A percentile compares a stretch with the other conserved stretches of the same genome.
Evolutionary conservation across 257 asterid genomes (phyloP).

Genomic region (Petunia secreta): DNA sequence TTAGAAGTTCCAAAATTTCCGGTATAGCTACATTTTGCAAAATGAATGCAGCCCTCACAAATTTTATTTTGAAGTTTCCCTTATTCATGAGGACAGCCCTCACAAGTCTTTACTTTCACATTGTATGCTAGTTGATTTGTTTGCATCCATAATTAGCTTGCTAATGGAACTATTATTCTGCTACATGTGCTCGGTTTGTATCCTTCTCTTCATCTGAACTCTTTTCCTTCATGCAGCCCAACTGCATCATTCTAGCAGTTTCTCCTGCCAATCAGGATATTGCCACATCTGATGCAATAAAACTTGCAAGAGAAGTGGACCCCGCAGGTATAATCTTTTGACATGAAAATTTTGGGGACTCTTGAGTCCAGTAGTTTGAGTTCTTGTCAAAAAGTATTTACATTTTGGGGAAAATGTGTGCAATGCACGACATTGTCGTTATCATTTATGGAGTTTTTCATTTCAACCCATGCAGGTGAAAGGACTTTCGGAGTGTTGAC

Average conservation of each 20-base stretch:
- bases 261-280: constrained; percentile 99
- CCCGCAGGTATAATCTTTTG: constrained; percentile 57
- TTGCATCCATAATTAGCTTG: neutral
- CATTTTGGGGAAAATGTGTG: constrained; percentile 24
- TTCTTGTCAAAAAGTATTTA: neutral
- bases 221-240: constrained; percentile 57
- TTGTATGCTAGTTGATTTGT: neutral
- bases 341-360: neutral
- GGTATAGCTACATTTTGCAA: neutral
- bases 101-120: neutral
- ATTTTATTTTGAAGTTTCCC: neutral
- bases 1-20: neutral
- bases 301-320: constrained; percentile 88
- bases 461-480: constrained; percentile 61
- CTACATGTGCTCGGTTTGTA: neutral
- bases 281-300: constrained; percentile 98
- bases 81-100: neutral
- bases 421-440: constrained; percentile 15
- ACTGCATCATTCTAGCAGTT: constrained; percentile 84
- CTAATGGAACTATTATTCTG: neutral
- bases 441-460: constrained; percentile 30
- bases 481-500: constrained; percentile 96
- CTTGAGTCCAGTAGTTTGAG: neutral
- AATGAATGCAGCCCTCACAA: neutral
- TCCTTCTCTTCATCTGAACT: neutral